Evolutionary conservation across 371 early-diverging fungal species (phyloP).

Genomic region (Mortierella sp.): DNA sequence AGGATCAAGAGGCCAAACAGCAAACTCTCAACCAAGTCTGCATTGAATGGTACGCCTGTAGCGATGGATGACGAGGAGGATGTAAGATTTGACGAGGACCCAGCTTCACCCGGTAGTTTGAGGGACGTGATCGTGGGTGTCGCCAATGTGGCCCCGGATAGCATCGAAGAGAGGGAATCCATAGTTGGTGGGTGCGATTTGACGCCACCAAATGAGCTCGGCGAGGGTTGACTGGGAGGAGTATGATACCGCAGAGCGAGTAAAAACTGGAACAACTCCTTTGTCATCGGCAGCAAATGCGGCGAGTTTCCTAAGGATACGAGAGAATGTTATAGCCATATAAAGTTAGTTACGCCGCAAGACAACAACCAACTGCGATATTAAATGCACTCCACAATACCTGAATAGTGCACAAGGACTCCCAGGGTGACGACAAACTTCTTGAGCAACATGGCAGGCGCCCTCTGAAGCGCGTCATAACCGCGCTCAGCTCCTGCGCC

Average conservation of each 20-base stretch:
- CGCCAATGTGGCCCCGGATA: constrained; percentile 10
- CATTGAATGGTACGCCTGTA: constrained; percentile 15
- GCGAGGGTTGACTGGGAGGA: constrained; percentile 22
- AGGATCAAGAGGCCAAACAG: constrained; percentile 45
- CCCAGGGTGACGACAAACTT: constrained; percentile 45
- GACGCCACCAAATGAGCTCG: constrained; percentile 5
- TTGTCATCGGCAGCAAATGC: constrained; percentile 38
- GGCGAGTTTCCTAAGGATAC: constrained; percentile 40
- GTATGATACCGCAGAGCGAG: constrained; percentile 44
- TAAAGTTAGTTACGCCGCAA: too few species aligned
- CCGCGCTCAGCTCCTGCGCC: constrained; percentile 52
- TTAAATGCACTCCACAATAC: constrained; percentile 2
- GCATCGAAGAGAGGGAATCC: constrained; percentile 2
- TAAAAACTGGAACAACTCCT: constrained; percentile 45
- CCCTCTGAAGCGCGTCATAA: constrained; percentile 39
- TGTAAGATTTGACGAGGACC: not conserved
- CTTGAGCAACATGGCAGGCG: constrained; percentile 37
- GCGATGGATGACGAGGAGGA: not conserved
- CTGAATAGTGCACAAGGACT: constrained; percentile 42
- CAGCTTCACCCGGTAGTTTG: constrained; percentile 21
- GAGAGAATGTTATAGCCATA: not conserved
- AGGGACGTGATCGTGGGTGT: constrained; percentile 27
- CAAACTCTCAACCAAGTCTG: constrained; percentile 33
- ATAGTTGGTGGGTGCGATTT: not conserved
- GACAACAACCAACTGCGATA: too few species aligned